Base-by-base conservation (phyloP, 2,329 filamentous ascomycete genomes). In the Colletotrichum kahawae region DNA sequence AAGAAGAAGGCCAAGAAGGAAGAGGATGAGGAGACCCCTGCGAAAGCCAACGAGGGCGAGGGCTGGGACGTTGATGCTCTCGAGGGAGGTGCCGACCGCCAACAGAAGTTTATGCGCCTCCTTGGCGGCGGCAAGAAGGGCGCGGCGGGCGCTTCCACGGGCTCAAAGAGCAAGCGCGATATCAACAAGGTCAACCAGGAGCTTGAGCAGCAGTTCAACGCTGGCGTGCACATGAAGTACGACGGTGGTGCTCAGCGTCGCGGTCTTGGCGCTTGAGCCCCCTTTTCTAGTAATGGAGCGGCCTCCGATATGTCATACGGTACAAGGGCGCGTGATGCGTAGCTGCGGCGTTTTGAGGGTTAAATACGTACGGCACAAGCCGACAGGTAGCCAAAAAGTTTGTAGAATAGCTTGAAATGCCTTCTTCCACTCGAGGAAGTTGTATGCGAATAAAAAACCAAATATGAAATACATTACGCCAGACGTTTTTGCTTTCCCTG, bases 51-150 rank as follows among this genome's bases (percentile, higher is more conserved):
- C 1, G 74, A 82, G 16, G 81, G 80, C 4, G 88, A 88, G 79
- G 83, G 87, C 76, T 91, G 90, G 90, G 89, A 90, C 75, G 88
- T 91, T 31, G 80, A 83, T 21, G 86, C 84, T 38, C 84, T 92
- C 38, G 87, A 86, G 51, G 90, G 90, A 36, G 89, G 87, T 27
- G 78, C 83, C 21, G 84, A 84, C 64, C 85, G 90, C 14, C 89
- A 91, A 78, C 83, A 84, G 75, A 92, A 92, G 82, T 92, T 91
- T 76, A 81, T 92, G 78, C 85, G 89, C 36, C 87, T 92, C 2
- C 84, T 92, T 5, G 90, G 90, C 24, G 88, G 84, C 3, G 89
- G 87, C 76, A 90, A 89, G 80, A 83, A 83, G 29, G 83, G 84
- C 24, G 81, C 77, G 8, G 72, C 79, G 1, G 69, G 78, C 3